Evolutionary conservation across 768 basidiomycete genomes (phyloP), one percentile per base, ranked within the genome.

Genomic region (Serendipita indica): DNA sequence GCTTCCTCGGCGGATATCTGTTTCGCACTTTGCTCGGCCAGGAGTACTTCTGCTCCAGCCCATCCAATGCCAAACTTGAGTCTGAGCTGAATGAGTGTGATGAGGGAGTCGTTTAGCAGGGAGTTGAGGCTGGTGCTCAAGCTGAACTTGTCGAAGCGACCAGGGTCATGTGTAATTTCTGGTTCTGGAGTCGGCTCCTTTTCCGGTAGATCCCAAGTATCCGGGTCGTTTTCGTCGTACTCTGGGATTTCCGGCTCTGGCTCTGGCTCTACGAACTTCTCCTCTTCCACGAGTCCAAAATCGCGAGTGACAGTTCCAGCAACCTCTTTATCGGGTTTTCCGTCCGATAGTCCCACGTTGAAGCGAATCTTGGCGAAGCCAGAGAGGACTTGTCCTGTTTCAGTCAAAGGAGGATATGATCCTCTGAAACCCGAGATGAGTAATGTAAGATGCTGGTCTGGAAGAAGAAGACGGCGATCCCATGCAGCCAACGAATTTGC

Each of bases 401-500:
- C 61, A 52, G 70, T 64, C 39, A 82, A 60, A 39, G 77, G 68
- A n/a, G 81, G 83, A 68, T 83, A 80, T 46, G 73, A 64, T 2
- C 76, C 74, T 20, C 71, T 69, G 59, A 79, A 71, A 4, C 82
- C 79, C 16, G 78, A 78, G 14, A 86, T 78, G 27, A 86, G 73
- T n/a, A 86, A 74, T 3, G 78, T 79, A 46, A 87, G 72, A 69
- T 84, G 73, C 20, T 78, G 77, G 12, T 76, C 70, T 30, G 75
- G 73, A 3, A 78, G 72, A 20, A 86, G 72, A 3, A 86, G 74
- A 6, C 76, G 76, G 13, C 78, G 73, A 64, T 87, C 85, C 85
- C 85, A 87, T 22, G 84, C 83, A 68, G 84, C 77, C 32, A 87
- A 71, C 7, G 83, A 83, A 34, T 79, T 79, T 2, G 82, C 75